Base-by-base conservation (phyloP, 1,284 basidiomycete species). In the Coniferiporia weirii region DNA sequence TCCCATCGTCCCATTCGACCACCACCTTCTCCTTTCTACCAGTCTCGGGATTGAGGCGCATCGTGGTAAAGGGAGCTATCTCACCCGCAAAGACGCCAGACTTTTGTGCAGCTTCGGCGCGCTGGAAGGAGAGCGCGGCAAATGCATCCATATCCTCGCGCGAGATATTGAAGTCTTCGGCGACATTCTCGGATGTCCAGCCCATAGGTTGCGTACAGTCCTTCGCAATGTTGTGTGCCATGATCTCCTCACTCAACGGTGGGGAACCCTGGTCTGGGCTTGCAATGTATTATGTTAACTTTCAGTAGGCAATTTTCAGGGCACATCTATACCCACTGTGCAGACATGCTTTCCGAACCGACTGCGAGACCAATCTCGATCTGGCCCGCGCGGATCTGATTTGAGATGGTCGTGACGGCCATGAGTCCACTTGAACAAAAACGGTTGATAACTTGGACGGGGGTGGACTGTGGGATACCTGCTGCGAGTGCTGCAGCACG, bases 61-160 rank as follows among this genome's bases (percentile, higher is more conserved):
- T 80, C 0, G 84, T 87, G 2, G 80, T 83, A 67, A 94, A 84
- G 0, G 93, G 91, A 4, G 93, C 83, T 64, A 95, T 95, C 72
- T 96, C 93, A 40, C 79, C 74, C 20, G 75, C 73, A 69, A 95
- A 94, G 67, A 79, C 78, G 13, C 93, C 92, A 0, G 80, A 32
- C 50, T 60, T 64, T 61, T 78, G 77, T 1, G 79, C 79, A 20
- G 73, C 74, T 69, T 89, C 86, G 6, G 91, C 91, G 10, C 86
- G 84, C 66, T 89, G 85, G 71, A 89, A 91, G 0, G 91, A 93
- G 22, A 74, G 67, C 0, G 93, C 91, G 3, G 94, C 91, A 68
- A 87, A 89, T 47, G 80, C 81, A 71, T 98, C 95, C 81, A 95
- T 94, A 63, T 87, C 83, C 59, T 90, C 84, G 52, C 95, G 82